Conservation (phyloP, 441 rosid genomes). For the Mallotus japonicus region DNA sequence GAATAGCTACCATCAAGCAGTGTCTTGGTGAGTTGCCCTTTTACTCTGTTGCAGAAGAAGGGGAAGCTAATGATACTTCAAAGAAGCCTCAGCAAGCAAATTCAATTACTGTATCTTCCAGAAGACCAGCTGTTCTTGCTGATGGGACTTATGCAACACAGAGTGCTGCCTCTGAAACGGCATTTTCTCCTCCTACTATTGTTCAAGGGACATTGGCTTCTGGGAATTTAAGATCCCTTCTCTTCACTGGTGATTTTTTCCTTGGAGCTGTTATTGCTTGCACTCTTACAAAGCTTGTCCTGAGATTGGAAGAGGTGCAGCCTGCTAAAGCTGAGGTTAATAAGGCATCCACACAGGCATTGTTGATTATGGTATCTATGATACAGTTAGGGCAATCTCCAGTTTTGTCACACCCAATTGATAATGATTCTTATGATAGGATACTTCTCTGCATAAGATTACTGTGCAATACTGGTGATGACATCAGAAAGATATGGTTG, state of each 20-base stretch:
- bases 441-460: slow-evolving; percentile 70
- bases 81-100: slow-evolving; percentile 50
- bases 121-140: slow-evolving; percentile 86
- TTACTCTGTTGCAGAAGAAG: slow-evolving; percentile 61
- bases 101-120: slow-evolving; percentile 63
- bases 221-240: slow-evolving; percentile 79
- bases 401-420: slow-evolving; percentile 76
- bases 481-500: slow-evolving; percentile 79
- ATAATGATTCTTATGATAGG: slow-evolving; percentile 78
- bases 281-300: slow-evolving; percentile 77
- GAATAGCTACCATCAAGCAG: slow-evolving; percentile 74
- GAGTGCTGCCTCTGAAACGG: slow-evolving; percentile 92
- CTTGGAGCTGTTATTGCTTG: slow-evolving; percentile 92
- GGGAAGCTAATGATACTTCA: slow-evolving; percentile 50
- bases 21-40: slow-evolving; percentile 91
- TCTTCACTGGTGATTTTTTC: slow-evolving; percentile 85
- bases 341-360: slow-evolving; percentile 54
- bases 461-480: slow-evolving; percentile 67
- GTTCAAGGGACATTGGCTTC: slow-evolving; percentile 79
- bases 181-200: slow-evolving; percentile 68
- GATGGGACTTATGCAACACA: slow-evolving; percentile 96
- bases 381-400: slow-evolving; percentile 87
- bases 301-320: slow-evolving; percentile 89
- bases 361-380: slow-evolving; percentile 75
- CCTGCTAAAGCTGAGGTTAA: slow-evolving; percentile 71